phyloP scores from a whole-genome alignment of 2,329 filamentous ascomycete species.

The Microdochium bolleyi region DNA sequence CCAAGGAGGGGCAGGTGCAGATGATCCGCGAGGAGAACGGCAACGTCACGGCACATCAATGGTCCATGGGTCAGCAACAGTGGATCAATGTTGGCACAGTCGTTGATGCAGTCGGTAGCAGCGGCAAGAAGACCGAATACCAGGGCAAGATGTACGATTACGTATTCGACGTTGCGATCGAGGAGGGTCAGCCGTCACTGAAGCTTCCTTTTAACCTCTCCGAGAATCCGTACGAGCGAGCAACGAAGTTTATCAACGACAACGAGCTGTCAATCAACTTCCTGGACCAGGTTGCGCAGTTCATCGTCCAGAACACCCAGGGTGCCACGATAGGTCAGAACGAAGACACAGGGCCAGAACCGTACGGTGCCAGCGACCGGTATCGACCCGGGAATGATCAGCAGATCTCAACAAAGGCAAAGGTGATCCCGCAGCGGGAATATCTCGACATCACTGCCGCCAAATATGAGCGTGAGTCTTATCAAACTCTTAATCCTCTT shows the following conservation, averaged over 20 bases:
- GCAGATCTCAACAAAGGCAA: slow-evolving; percentile 33
- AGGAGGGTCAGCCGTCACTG: slow-evolving; percentile 84
- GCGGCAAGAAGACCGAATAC: slow-evolving; percentile 67
- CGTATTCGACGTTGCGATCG: slow-evolving; percentile 93
- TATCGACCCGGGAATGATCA: slow-evolving; percentile 66
- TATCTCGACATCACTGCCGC: slow-evolving; percentile 73
- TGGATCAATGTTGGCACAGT: slow-evolving; percentile 94
- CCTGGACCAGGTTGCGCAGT: slow-evolving; percentile 85
- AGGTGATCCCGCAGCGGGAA: slow-evolving; percentile 67
- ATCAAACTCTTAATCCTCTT: slow-evolving; percentile 9
- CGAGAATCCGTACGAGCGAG: slow-evolving; percentile 86
- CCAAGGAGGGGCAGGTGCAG: slow-evolving; percentile 93
- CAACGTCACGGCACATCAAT: slow-evolving; percentile 78
- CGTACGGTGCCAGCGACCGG: slow-evolving; percentile 69
- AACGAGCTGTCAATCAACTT: slow-evolving; percentile 85
- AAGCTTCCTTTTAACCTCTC: slow-evolving; percentile 93
- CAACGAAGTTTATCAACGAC: slow-evolving; percentile 81
- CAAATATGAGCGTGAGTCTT: slow-evolving; percentile 49
- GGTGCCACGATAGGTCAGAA: slow-evolving; percentile 72
- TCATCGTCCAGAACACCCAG: slow-evolving; percentile 84
- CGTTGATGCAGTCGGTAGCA: slow-evolving; percentile 80
- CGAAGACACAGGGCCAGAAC: slow-evolving; percentile 48
- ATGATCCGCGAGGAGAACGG: slow-evolving; percentile 82
- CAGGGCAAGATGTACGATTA: slow-evolving; percentile 88
- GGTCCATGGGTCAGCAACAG: slow-evolving; percentile 64